These are phyloP conservation scores for Lichenothelia convexa DNA, from an alignment of 495 filamentous ascomycete species.

Conservation along the genomic window DNA sequence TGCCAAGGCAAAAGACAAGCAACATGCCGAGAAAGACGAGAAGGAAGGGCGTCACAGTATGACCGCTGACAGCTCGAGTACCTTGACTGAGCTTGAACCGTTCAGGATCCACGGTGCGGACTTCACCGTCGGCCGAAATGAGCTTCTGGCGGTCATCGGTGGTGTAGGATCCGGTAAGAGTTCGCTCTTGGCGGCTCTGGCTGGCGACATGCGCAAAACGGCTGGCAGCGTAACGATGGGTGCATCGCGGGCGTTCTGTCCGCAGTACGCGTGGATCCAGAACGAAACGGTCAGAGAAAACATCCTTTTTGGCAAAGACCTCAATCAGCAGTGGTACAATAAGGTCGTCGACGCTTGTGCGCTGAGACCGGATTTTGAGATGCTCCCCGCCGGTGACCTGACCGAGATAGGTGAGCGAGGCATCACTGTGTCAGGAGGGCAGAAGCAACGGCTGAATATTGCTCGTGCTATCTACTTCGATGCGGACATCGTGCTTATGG, in stretches of 20 bases:
- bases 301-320: conserved; percentile 74
- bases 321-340: conserved; percentile 46
- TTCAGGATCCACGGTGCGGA: conserved; percentile 66
- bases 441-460: conserved; percentile 60
- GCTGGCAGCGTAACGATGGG: conserved; percentile 54
- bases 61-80: conserved; percentile 28
- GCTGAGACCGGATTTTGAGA: conserved; percentile 52
- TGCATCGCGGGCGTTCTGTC: conserved; percentile 69
- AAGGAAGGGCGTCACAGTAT: conserved; percentile 15
- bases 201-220: conserved; percentile 84
- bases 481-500: conserved; percentile 30
- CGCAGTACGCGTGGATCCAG: conserved; percentile 96
- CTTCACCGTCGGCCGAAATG: conserved; percentile 57
- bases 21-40: conserved; percentile 15
- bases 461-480: conserved; percentile 37
- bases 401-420: conserved; percentile 69
- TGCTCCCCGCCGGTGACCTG: conserved; percentile 51
- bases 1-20: conserved; percentile 19
- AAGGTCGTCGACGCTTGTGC: conserved; percentile 45
- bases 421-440: conserved; percentile 66
- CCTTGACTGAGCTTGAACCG: conserved; percentile 33
- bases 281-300: conserved; percentile 76
- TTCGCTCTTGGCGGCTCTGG: conserved; percentile 73
- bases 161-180: conserved; percentile 83
- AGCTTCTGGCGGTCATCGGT: conserved; percentile 81